Base-by-base conservation (phyloP, 2,329 filamentous ascomycete genomes). In the Cladophialophora exuberans region DNA sequence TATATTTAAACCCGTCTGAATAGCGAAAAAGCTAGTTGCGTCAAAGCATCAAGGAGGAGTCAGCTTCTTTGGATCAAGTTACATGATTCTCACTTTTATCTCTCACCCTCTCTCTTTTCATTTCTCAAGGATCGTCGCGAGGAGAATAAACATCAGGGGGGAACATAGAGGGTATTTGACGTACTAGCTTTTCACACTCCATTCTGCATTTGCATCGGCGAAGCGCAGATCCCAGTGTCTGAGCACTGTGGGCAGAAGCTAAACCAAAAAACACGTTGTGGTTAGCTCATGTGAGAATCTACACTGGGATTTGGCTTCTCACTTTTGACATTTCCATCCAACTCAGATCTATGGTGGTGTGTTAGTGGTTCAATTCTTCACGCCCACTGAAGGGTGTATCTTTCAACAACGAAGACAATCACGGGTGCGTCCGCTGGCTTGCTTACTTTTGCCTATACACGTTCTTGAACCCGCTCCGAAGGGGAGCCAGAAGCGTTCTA, bases 311-410 rank as follows among this genome's bases (percentile, higher is more conserved):
- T 47, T 11, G 3, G 10, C n/a, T 33, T n/a, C 44, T 20, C 23
- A 51, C 58, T 38, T 61, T 61, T 9, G 54, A 58, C 56, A 61
- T 61, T 41, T 61, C 58, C 38, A 61, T 43, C 58, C 52, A 59
- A 33, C 51, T 55, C 13, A 61, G 26, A 39, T 59, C 58, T 61
- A 28, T 45, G 6, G 15, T 15, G 31, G 2, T 26, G 33, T n/a
- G 28, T 35, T 3, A 28, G 25, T 52, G 11, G 33, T 44, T 39
- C 7, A 30, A 28, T 11, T 4, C 13, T 38, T 18, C 7, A 17
- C 39, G 22, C 18, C 9, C 7, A 15, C 17, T 28, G 15, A 13
- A 11, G 2, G 28, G 41, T 11, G n/a, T n/a, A n/a, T n/a, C n/a
- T n/a, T n/a, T n/a, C n/a, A n/a, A n/a, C n/a, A n/a, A n/a, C n/a